Evolutionary conservation across 495 filamentous ascomycete species (phyloP), one percentile per base, ranked within the genome.

Genomic region (Penicillium soppii): DNA sequence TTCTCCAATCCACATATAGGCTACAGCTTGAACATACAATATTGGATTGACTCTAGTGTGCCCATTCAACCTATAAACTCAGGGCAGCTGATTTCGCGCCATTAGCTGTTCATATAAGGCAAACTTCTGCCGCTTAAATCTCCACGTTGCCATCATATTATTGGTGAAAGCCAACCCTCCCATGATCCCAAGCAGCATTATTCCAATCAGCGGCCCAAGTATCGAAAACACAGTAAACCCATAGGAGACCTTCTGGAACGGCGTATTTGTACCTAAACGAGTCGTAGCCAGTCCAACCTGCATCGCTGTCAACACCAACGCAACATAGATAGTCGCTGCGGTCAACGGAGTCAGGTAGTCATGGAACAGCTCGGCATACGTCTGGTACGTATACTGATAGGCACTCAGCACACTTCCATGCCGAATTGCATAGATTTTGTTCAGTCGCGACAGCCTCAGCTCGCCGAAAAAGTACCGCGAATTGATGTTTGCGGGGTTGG

Each of bases 291-390:
- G 63, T 0, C 81, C 82, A 33, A 84, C 81, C 54, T 84, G 82
- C 74, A 86, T 79, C 22, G 80, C 82, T 0, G 75, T 72, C 44
- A 84, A 63, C 5, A 81, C 75, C 7, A 83, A 58, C n/a, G 68
- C 74, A 17, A 84, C 60, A 50, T 79, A 85, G 7, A 75, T 71
- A 7, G 76, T 68, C 1, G 65, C 62, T 5, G 70, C 59, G 0
- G 73, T 62, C 0, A 84, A 36, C 56, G 70, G 67, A 1, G 68
- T 64, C 23, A 82, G 69, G 45, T 82, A 78, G 8, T 77, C 69
- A 7, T 59, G 59, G 38, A 82, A 67, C 2, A 67, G 26, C 25
- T 50, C 58, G 9, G 30, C 25, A 20, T 61, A 62, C 16, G 29
- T 44, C 7, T 59, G 35, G 8, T 51, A 57, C 1, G 26, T 48